Base-by-base conservation (phyloP, 768 basidiomycete species). In the Pleurotus sapidus region DNA sequence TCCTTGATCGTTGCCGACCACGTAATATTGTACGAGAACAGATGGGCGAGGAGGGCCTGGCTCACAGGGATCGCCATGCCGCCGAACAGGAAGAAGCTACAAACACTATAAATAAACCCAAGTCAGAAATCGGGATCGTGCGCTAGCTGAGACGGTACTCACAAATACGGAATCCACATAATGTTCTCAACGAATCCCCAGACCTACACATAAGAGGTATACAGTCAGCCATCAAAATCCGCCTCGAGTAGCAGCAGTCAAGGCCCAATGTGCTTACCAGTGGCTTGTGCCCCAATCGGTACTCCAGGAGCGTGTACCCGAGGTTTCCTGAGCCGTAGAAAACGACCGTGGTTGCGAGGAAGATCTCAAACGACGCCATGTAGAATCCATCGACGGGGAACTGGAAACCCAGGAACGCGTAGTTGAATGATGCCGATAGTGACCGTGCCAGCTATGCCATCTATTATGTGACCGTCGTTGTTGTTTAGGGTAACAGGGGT, bases 291-390 rank as follows among this genome's bases (percentile, higher is more conserved):
- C 88, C 88, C 3, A 91, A 71, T 18, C 89, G 79, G 67, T 91
- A 91, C 68, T 89, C 88, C 54, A 91, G 68, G 20, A 91, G 68
- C 12, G 87, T 81, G 69, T 85, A 90, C 12, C 86, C 88, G 12
- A 90, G 61, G 56, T 83, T 91, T 1, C 89, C 89, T 18, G 83
- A 75, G 1, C 88, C 88, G 70, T 85, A 86, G 70, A 91, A 91
- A 24, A 91, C 88, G n/a, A 89, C 77, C 1, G 82, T 82, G 11
- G 84, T 86, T 34, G 90, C 88, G 37, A 91, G 78, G 82, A 85
- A 91, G 64, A 91, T 87, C 72, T 91, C 90, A 68, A 90, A 91
- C 64, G 81, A 82, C 70, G 86, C 88, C 72, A 89, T 80, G 74
- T 91, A 91, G 68, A 81, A 90, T 20, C 82, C 86, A 65, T 91